Evolutionary conservation across 495 filamentous ascomycete genomes (phyloP).

Genomic region (Filosporella fistucella): DNA sequence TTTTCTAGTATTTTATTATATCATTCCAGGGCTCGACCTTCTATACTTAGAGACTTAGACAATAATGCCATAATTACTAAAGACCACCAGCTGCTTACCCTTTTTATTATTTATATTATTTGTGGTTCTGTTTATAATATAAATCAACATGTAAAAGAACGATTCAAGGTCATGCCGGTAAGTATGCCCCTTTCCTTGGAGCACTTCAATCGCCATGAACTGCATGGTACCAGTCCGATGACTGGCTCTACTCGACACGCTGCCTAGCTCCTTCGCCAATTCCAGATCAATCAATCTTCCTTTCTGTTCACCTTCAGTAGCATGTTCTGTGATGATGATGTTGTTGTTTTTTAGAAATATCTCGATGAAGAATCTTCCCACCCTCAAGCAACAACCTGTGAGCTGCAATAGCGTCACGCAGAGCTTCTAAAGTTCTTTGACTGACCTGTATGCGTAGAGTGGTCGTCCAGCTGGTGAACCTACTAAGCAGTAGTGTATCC

Average conservation of each 20-base stretch:
- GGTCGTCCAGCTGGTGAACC: not conserved
- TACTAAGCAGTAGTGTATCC: too few species aligned
- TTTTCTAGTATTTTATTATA: too few species aligned
- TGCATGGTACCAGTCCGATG: constrained; percentile 3
- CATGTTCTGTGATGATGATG: constrained; percentile 28
- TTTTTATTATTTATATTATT: too few species aligned
- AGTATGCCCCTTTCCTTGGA: constrained; percentile 1
- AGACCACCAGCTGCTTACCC: too few species aligned
- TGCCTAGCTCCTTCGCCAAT: constrained; percentile 18
- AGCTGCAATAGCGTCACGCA: too few species aligned
- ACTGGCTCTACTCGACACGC: constrained; percentile 2
- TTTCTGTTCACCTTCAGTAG: constrained; percentile 6
- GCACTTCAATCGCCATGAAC: constrained; percentile 7
- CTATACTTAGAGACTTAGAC: too few species aligned
- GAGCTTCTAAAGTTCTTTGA: too few species aligned
- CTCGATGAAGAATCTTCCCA: constrained; percentile 21
- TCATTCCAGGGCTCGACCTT: too few species aligned
- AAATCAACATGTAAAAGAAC: constrained; percentile 4
- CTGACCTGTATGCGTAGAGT: too few species aligned
- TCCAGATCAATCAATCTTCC: constrained; percentile 32
- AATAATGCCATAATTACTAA: too few species aligned
- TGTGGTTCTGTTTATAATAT: too few species aligned
- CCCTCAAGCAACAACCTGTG: too few species aligned
- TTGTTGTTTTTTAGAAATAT: constrained; percentile 36
- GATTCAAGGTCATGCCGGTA: not conserved